Conservation (phyloP, 148 eudicot species). For the Amaranthus hypochondriacus region DNA sequence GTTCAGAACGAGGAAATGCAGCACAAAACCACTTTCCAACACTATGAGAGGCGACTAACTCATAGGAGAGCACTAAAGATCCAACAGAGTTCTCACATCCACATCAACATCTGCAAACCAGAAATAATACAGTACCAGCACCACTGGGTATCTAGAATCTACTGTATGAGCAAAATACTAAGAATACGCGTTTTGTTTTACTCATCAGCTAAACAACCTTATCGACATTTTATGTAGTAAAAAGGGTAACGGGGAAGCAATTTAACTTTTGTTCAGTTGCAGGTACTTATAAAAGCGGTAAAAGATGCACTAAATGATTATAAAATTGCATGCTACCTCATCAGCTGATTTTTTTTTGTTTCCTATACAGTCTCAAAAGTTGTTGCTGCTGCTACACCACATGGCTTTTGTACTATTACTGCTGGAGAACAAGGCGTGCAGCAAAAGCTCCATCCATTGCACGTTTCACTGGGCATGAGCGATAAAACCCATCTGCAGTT, state of each 20-base stretch:
- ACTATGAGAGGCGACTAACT: conserved; percentile 40
- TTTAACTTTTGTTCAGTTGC: too few species aligned
- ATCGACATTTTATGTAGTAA: too few species aligned
- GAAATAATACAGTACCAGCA: too few species aligned
- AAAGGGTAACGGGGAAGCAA: too few species aligned
- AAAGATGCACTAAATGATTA: too few species aligned
- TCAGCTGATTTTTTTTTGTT: background rate
- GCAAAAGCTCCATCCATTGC: conserved; percentile 95
- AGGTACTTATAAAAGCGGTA: too few species aligned
- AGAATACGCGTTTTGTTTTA: too few species aligned
- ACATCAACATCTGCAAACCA: too few species aligned
- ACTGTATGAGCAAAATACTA: too few species aligned
- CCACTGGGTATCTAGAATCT: too few species aligned
- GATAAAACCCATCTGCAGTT: conserved; percentile 64
- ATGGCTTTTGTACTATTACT: conserved; percentile 5
- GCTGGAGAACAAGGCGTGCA: conserved; percentile 65
- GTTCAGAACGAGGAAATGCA: conserved; percentile 1
- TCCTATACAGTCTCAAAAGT: background rate
- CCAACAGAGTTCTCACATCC: conserved; percentile 53
- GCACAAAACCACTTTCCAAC: background rate
- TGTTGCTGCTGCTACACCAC: background rate
- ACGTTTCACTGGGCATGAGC: conserved; percentile 80
- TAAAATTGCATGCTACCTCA: conserved; percentile 6
- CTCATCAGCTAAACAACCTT: too few species aligned
- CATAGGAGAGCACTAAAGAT: conserved; percentile 53